A percentile compares a stretch with the other conserved stretches of the same genome.
phyloP scores from a whole-genome alignment of 2,329 filamentous ascomycete species.

The Lasiodiplodia gonubiensis region DNA sequence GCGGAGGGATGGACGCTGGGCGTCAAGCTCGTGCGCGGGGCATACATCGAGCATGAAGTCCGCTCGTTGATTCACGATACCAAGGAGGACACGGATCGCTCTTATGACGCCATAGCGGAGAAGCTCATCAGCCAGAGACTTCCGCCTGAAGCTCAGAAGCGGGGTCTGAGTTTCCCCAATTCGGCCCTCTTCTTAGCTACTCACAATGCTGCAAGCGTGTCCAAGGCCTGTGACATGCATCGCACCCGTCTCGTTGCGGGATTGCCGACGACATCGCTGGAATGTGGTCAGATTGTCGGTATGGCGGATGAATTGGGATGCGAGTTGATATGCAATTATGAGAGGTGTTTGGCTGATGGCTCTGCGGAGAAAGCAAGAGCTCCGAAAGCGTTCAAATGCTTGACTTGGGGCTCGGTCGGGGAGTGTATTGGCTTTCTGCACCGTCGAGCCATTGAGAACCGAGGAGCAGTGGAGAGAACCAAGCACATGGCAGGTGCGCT shows the following conservation, averaged over 20 bases:
- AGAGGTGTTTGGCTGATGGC: conserved; percentile 34
- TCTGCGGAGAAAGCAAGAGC: not conserved
- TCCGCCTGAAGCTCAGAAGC: conserved; percentile 44
- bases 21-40: conserved; percentile 63
- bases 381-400: conserved; percentile 52
- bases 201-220: conserved; percentile 80
- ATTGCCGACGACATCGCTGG: conserved; percentile 47
- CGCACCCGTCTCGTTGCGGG: conserved; percentile 54
- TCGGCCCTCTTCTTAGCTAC: conserved; percentile 74
- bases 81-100: conserved; percentile 61
- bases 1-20: conserved; percentile 59
- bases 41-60: conserved; percentile 60
- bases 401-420: conserved; percentile 61
- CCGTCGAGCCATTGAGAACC: conserved; percentile 63
- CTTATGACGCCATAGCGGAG: conserved; percentile 73
- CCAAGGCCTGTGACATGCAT: conserved; percentile 42
- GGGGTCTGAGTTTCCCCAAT: conserved; percentile 45
- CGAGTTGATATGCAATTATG: conserved; percentile 35
- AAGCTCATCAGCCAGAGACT: conserved; percentile 55
- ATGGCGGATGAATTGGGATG: conserved; percentile 93
- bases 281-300: conserved; percentile 82
- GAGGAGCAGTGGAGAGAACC: conserved; percentile 64
- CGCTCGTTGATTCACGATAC: conserved; percentile 58
- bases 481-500: conserved; percentile 58
- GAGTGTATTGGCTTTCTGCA: conserved; percentile 82